Conservation (phyloP, 1,139 yeast genomes). For the Yarrowia galli region DNA sequence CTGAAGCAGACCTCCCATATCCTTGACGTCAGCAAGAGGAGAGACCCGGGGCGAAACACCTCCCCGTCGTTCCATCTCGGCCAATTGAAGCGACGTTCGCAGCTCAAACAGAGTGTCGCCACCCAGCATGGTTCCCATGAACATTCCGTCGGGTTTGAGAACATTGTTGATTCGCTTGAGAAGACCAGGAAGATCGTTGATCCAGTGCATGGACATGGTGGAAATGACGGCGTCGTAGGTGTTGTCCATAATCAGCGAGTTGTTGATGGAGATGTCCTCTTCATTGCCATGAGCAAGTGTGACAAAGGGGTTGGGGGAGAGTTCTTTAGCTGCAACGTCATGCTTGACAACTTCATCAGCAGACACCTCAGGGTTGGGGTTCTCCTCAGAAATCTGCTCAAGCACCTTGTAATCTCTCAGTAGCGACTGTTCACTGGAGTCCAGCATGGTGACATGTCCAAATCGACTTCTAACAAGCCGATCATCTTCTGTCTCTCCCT, state of each 20-base stretch:
- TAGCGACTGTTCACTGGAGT: constrained; percentile 63
- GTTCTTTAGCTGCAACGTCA: not conserved
- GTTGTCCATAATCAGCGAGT: constrained; percentile 62
- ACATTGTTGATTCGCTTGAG: constrained; percentile 65
- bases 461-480: constrained; percentile 60
- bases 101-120: constrained; percentile 85
- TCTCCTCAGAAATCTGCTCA: constrained; percentile 40
- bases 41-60: constrained; percentile 83
- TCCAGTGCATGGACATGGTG: constrained; percentile 82
- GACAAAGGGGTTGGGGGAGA: constrained; percentile 44
- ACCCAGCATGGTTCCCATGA: constrained; percentile 83
- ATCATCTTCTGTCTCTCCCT: constrained; percentile 56
- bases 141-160: constrained; percentile 80
- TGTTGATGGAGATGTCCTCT: constrained; percentile 48
- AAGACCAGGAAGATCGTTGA: constrained; percentile 76
- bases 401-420: constrained; percentile 57
- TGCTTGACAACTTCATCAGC: not conserved
- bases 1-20: constrained; percentile 74
- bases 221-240: constrained; percentile 77
- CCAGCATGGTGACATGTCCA: constrained; percentile 69
- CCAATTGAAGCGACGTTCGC: constrained; percentile 79
- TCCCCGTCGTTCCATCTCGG: constrained; percentile 80
- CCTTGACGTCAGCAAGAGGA: constrained; percentile 80
- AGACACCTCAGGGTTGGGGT: constrained; percentile 5
- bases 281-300: constrained; percentile 15